Percentiles rank a stretch among this genome's conserved stretches.
phyloP scores from a whole-genome alignment of 495 filamentous ascomycete species.

The Annulohypoxylon maeteangense region DNA sequence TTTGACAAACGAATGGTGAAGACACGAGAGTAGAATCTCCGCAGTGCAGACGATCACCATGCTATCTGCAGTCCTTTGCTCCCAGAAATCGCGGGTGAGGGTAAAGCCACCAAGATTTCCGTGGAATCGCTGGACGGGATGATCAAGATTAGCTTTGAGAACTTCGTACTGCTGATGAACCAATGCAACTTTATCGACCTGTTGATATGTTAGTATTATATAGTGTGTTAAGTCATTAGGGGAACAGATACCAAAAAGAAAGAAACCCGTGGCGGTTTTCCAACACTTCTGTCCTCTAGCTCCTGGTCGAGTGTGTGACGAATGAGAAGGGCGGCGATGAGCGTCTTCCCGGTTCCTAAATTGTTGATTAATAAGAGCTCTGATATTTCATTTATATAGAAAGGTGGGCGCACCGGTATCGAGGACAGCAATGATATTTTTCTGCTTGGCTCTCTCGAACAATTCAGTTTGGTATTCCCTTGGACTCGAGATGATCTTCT shows the following conservation, averaged over 20 bases:
- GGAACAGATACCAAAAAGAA: conserved; percentile 78
- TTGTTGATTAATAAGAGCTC: conserved; percentile 18
- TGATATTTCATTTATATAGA: neutral
- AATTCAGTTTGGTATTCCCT: conserved; percentile 93
- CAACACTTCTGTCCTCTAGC: conserved; percentile 72
- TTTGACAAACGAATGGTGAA: conserved; percentile 81
- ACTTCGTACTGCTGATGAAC: conserved; percentile 92
- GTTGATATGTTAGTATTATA: conserved; percentile 1
- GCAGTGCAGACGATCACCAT: conserved; percentile 96
- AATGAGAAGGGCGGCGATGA: conserved; percentile 91
- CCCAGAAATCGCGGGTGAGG: conserved; percentile 76
- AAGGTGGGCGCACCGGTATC: conserved; percentile 73
- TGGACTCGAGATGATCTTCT: conserved; percentile 73
- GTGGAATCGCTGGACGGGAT: conserved; percentile 80
- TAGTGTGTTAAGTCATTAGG: neutral
- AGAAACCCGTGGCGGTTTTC: conserved; percentile 69
- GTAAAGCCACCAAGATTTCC: conserved; percentile 67
- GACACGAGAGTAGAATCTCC: conserved; percentile 80
- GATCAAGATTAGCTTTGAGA: conserved; percentile 83
- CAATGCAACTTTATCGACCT: conserved; percentile 89
- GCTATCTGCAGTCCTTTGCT: conserved; percentile 70
- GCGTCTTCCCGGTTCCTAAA: conserved; percentile 93
- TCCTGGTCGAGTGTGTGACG: conserved; percentile 82
- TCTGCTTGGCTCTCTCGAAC: conserved; percentile 85
- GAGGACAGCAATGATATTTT: conserved; percentile 95